phyloP scores from a whole-genome alignment of 1,139 yeast genomes.

The Yamadazyma atlantica region DNA sequence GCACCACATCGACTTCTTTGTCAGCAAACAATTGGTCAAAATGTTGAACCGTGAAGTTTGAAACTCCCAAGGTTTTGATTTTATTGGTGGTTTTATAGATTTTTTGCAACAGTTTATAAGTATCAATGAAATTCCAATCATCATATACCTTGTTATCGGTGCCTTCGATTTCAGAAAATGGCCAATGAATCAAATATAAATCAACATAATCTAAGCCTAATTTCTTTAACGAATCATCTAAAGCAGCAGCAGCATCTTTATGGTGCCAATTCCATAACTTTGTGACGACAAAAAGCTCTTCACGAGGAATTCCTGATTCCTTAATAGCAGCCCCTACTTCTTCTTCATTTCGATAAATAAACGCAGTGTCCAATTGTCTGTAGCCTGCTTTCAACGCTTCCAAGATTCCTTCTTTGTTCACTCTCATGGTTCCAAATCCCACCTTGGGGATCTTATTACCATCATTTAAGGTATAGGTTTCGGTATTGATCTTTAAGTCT shows the following conservation, averaged over 20 bases:
- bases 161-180: conserved; percentile 51
- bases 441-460: conserved; percentile 65
- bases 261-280: conserved; percentile 75
- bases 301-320: conserved; percentile 68
- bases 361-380: conserved; percentile 80
- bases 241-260: conserved; percentile 55
- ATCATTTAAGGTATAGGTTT: conserved; percentile 49
- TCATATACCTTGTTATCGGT: conserved; percentile 20
- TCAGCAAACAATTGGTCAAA: conserved; percentile 52
- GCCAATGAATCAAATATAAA: conserved; percentile 86
- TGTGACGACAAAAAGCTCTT: conserved; percentile 74
- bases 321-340: conserved; percentile 66
- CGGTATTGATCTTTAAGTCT: conserved; percentile 14
- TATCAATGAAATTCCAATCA: conserved; percentile 55
- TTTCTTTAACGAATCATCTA: conserved; percentile 61
- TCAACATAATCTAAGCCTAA: conserved; percentile 81
- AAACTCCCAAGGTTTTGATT: conserved; percentile 71
- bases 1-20: conserved; percentile 50
- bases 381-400: conserved; percentile 67
- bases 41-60: conserved; percentile 59
- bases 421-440: conserved; percentile 31
- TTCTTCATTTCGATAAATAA: conserved; percentile 63
- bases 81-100: conserved; percentile 51
- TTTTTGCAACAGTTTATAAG: conserved; percentile 65
- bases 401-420: conserved; percentile 1